Percentiles rank a stretch among this genome's conserved stretches.
Conservation (phyloP, 768 basidiomycete species). For the Kwoniella dejecticola region DNA sequence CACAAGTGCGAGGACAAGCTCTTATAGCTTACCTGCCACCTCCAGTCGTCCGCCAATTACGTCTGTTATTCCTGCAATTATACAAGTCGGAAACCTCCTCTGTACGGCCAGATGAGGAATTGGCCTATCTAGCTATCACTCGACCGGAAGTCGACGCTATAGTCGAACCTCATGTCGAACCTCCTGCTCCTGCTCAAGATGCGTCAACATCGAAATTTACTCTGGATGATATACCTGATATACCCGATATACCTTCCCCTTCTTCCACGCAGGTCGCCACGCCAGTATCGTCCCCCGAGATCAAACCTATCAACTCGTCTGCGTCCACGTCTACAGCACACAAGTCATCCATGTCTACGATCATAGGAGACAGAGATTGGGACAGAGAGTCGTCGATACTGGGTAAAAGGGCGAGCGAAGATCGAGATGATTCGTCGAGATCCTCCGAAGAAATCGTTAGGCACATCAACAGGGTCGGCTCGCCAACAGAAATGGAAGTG, state of each 20-base stretch:
- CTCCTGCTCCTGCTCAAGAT: constrained; percentile 5
- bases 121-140: constrained; percentile 54
- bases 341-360: not conserved
- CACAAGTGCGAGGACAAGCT: not conserved
- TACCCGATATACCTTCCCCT: constrained; percentile 30
- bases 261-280: constrained; percentile 38
- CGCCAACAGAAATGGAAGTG: constrained; percentile 10
- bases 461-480: constrained; percentile 24
- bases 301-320: constrained; percentile 7
- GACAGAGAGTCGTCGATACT: constrained; percentile 41
- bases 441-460: constrained; percentile 23
- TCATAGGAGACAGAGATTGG: constrained; percentile 1
- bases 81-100: constrained; percentile 41
- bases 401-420: constrained; percentile 50
- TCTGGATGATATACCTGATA: constrained; percentile 35
- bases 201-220: constrained; percentile 10
- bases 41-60: constrained; percentile 43
- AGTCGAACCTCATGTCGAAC: constrained; percentile 23
- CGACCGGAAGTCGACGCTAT: constrained; percentile 47
- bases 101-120: constrained; percentile 50
- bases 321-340: no score
- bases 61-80: constrained; percentile 43
- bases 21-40: no score
- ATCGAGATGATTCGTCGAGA: constrained; percentile 43
- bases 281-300: constrained; percentile 19